Percentiles rank a stretch among this genome's conserved stretches.
phyloP scores from a whole-genome alignment of 1,284 basidiomycete species.

The Golubevia pallescens region DNA sequence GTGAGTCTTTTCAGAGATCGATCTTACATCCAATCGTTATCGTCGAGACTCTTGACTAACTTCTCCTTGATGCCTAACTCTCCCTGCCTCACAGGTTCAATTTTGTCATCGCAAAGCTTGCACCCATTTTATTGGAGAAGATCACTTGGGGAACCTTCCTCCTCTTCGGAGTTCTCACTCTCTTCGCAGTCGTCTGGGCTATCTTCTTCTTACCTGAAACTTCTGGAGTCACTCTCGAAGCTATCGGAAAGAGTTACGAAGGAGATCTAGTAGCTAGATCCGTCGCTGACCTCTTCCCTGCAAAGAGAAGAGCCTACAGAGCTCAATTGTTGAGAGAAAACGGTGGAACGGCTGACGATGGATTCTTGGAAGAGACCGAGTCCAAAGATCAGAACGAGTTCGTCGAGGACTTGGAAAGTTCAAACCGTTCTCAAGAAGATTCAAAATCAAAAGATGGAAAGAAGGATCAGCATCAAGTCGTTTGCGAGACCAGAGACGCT shows the following conservation, averaged over 20 bases:
- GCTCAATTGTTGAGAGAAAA: conserved; percentile 18
- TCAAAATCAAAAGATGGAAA: background rate
- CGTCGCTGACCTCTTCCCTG: conserved; percentile 19
- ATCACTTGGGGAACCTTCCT: conserved; percentile 57
- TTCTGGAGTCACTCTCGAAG: conserved; percentile 47
- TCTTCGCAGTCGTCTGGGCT: conserved; percentile 45
- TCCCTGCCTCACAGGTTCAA: conserved; percentile 26
- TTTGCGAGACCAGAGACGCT: background rate
- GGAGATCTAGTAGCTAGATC: conserved; percentile 47
- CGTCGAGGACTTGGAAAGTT: background rate
- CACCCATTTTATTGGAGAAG: conserved; percentile 42
- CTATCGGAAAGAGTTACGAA: conserved; percentile 43
- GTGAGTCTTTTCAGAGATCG: too few relatives aligned
- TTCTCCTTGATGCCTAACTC: conserved; percentile 8
- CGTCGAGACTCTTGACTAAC: conserved; percentile 27
- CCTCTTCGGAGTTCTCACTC: conserved; percentile 40
- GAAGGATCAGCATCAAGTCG: background rate
- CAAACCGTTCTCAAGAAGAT: background rate
- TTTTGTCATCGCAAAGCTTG: conserved; percentile 52
- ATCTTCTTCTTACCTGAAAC: conserved; percentile 52
- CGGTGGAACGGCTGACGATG: background rate
- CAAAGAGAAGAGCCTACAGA: too few relatives aligned
- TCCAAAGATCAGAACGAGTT: background rate
- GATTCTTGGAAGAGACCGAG: background rate
- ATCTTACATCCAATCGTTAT: too few relatives aligned